Evolutionary conservation across 2,329 filamentous ascomycete genomes (phyloP), one percentile per base, ranked within the genome.

Genomic region (Diaporthe velutina): DNA sequence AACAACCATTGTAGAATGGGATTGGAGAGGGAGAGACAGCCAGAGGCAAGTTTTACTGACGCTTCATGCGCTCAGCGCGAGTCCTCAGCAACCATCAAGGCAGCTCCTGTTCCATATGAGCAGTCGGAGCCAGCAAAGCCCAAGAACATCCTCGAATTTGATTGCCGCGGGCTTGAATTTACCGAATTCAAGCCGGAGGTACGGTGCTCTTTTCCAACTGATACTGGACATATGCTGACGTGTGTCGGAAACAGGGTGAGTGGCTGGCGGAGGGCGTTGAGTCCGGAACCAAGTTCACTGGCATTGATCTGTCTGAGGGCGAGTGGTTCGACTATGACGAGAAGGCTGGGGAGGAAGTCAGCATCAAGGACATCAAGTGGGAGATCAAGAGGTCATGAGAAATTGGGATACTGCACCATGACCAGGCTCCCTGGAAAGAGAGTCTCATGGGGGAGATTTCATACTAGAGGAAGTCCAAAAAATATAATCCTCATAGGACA

Each of bases 241-340:
- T 22, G 12, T 13, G 19, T 52, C 19, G 45, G 48, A 33, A 48
- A 42, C 22, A 98, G 93, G 97, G 97, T 17, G 94, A 98, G 66
- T 99, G 96, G 94, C 87, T 96, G 73, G 96, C 93, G 0, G 95
- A 94, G 61, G 97, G 96, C 4, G 75, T 89, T 22, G 96, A 98
- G 25, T 95, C 95, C 0, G 89, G 88, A 13, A 97, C 94, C 54
- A 94, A 95, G 80, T 99, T 99, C 81, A 88, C 91, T 0, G 91
- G 85, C 7, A 94, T 98, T 71, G 96, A 98, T 78, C 85, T 99
- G 73, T 87, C 88, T 0, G 97, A 99, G 38, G 96, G 94, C 35
- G 97, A 99, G 80, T 99, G 97, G 97, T 99, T 94, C 83, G 96
- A 98, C 79, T 99, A 98, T 80, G 96, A 98, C 79, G 96, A 98